phyloP scores from a whole-genome alignment of 2,329 filamentous ascomycete species.

The Xylariaceae sp. region DNA sequence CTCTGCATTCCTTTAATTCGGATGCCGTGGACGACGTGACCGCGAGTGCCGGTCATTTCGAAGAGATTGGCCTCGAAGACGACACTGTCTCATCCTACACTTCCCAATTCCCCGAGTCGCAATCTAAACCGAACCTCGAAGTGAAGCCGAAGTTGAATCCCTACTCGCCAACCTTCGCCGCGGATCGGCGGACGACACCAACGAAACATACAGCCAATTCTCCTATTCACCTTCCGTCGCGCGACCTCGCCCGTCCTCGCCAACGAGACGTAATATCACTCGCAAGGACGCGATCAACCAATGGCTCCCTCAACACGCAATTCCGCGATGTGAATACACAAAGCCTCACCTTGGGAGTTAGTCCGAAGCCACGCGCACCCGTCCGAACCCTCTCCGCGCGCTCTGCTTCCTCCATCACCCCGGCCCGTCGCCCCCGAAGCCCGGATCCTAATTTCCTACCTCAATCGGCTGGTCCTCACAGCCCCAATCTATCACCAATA shows the following conservation, averaged over 20 bases:
- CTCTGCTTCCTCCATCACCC: conserved; percentile 37
- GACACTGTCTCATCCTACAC: conserved; percentile 43
- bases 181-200: conserved; percentile 37
- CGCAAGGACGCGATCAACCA: conserved; percentile 38
- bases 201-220: conserved; percentile 26
- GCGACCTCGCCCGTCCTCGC: conserved; percentile 27
- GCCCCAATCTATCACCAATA: conserved; percentile 36
- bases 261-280: conserved; percentile 31
- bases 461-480: conserved; percentile 39
- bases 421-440: conserved; percentile 42
- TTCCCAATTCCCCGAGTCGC: conserved; percentile 32
- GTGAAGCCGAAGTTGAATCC: conserved; percentile 35
- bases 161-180: conserved; percentile 44
- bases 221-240: conserved; percentile 27
- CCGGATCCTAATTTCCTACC: conserved; percentile 42
- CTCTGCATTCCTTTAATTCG: conserved; percentile 72
- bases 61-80: conserved; percentile 84
- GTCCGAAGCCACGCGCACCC: conserved; percentile 28
- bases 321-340: conserved; percentile 42
- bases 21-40: conserved; percentile 65
- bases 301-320: conserved; percentile 41
- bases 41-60: conserved; percentile 75
- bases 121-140: conserved; percentile 31
- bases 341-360: conserved; percentile 31
- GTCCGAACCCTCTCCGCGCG: conserved; percentile 35